Evolutionary conservation across 2,329 filamentous ascomycete species (phyloP).

Genomic region (Fusarium buharicum): DNA sequence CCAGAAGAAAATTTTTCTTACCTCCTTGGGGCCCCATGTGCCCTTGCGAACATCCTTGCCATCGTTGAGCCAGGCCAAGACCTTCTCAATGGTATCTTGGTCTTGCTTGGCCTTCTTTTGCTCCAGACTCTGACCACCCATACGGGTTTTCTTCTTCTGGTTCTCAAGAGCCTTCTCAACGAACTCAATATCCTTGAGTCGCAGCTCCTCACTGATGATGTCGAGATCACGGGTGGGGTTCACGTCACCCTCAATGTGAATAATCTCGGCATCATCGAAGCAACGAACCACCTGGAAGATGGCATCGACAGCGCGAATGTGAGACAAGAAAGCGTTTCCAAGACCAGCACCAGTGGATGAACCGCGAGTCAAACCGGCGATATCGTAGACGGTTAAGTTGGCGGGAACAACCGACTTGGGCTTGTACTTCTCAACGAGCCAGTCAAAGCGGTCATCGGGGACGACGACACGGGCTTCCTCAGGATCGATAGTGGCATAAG

Average conservation of each 20-base stretch:
- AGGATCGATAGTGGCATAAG: constrained; percentile 98
- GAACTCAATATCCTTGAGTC: constrained; percentile 99
- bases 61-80: constrained; percentile 82
- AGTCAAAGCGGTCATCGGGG: constrained; percentile 95
- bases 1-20: constrained; percentile 61
- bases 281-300: constrained; percentile 97
- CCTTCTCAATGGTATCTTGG: constrained; percentile 90
- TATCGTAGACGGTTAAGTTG: constrained; percentile 98
- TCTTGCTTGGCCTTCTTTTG: constrained; percentile 98
- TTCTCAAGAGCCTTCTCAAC: constrained; percentile 93
- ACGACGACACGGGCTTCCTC: constrained; percentile 98
- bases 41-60: constrained; percentile 95
- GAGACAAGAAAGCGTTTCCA: constrained; percentile 96
- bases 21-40: constrained; percentile 93
- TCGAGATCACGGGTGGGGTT: constrained; percentile 93
- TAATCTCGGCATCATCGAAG: constrained; percentile 99
- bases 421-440: constrained; percentile 95
- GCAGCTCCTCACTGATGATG: constrained; percentile 96
- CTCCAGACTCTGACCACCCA: constrained; percentile 94
- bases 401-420: constrained; percentile 97
- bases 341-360: constrained; percentile 97
- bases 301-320: constrained; percentile 97
- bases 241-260: constrained; percentile 98
- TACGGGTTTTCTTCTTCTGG: constrained; percentile 91
- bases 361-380: constrained; percentile 93